Conservation (phyloP, 164 flowering plant genomes). For the Stephania japonica region DNA sequence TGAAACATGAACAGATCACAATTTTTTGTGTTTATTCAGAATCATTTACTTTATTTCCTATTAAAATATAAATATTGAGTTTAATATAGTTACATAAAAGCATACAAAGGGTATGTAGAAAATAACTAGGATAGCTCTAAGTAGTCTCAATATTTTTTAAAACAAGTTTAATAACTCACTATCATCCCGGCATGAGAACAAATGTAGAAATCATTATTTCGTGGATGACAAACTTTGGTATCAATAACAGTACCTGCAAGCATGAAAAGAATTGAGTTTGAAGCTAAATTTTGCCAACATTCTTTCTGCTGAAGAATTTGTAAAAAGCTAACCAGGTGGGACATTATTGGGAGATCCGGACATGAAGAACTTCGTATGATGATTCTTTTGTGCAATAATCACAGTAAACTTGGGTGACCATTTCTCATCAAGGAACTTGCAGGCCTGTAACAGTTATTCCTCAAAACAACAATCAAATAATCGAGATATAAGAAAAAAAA, state of each 20-base stretch:
- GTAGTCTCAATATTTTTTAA: no score
- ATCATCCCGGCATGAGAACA: constrained; percentile 96
- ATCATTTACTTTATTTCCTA: no score
- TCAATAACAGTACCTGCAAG: constrained; percentile 77
- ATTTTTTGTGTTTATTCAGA: no score
- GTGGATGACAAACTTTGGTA: constrained; percentile 67
- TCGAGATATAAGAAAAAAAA: neutral
- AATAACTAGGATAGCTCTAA: no score
- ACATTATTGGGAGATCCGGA: constrained; percentile 65
- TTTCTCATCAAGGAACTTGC: constrained; percentile 64
- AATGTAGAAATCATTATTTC: constrained; percentile 76
- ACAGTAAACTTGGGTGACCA: constrained; percentile 71
- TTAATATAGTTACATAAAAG: no score
- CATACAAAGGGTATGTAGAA: no score
- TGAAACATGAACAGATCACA: no score
- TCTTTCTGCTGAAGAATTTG: neutral
- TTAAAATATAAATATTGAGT: no score
- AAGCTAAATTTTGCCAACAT: neutral
- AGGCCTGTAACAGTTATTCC: constrained; percentile 44
- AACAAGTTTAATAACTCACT: constrained; percentile 29
- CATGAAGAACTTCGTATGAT: constrained; percentile 81
- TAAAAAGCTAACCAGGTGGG: constrained; percentile 57
- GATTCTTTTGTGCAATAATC: constrained; percentile 85
- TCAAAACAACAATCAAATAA: neutral
- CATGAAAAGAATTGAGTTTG: neutral